Conservation (phyloP, 2,329 filamentous ascomycete species). For the Penicillium sclerotigenum region DNA sequence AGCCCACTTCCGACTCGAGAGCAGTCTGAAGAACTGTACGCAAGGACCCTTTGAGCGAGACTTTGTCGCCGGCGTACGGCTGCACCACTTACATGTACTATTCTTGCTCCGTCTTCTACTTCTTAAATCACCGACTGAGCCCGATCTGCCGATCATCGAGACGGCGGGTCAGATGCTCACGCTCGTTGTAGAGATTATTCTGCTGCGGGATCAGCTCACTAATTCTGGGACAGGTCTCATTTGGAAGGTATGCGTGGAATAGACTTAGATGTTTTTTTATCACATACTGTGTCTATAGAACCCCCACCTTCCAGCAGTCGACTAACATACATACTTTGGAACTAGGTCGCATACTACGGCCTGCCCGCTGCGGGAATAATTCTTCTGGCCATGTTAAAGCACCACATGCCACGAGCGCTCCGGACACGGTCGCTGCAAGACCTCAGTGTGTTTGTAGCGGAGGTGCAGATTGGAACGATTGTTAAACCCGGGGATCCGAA, state of each 20-base stretch:
- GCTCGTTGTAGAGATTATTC: constrained; percentile 26
- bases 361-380: constrained; percentile 32
- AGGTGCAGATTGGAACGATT: constrained; percentile 27
- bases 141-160: constrained; percentile 24
- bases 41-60: constrained; percentile 25
- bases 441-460: constrained; percentile 29
- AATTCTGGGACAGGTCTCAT: constrained; percentile 29
- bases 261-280: background rate
- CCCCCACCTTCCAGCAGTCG: background rate
- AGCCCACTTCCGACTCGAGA: constrained; percentile 22
- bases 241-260: constrained; percentile 23
- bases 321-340: background rate
- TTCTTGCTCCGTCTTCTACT: constrained; percentile 25
- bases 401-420: constrained; percentile 16
- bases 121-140: constrained; percentile 24
- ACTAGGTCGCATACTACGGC: constrained; percentile 28
- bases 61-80: constrained; percentile 24
- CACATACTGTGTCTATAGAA: background rate
- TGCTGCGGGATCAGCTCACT: constrained; percentile 27
- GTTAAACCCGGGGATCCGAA: constrained; percentile 25
- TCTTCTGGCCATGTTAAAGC: constrained; percentile 28
- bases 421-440: constrained; percentile 21
- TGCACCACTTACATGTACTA: constrained; percentile 30
- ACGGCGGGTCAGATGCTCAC: constrained; percentile 29
- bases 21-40: constrained; percentile 20